Evolutionary conservation across 2,329 filamentous ascomycete genomes (phyloP), one percentile per base, ranked within the genome.

Genomic region (Hymenoscyphus repandus): DNA sequence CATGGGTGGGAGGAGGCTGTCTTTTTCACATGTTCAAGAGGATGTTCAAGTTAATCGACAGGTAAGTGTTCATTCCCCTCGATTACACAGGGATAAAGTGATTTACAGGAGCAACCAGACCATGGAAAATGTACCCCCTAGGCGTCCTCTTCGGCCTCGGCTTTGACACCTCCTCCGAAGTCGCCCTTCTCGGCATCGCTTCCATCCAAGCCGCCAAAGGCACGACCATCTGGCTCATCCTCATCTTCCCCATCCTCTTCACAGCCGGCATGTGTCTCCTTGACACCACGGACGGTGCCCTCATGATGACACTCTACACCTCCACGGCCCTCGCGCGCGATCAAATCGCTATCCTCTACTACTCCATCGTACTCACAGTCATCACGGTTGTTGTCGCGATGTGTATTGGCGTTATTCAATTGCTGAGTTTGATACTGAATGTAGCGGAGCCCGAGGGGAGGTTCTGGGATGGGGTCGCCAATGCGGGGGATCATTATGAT

Each of bases 261-360:
- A 96, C 92, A 85, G 89, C 87, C 1, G 93, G 90, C 52, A 97
- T 99, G 93, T 96, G 91, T 67, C 77, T 97, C 18, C 74, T 97
- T 5, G 93, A 97, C 69, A 96, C 91, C 0, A 86, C 85, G 0
- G 93, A 97, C 62, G 92, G 92, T 20, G 92, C 92, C 1, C 76
- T 27, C 22, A 27, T 97, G 91, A 91, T 96, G 81, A 85, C 86
- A 0, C 75, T 97, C 1, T 97, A 99, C 69, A 90, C 91, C 0
- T 87, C 85, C 36, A 88, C 81, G 11, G 72, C 86, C 30, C 84
- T 95, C 42, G 83, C 88, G 0, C 76, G 86, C 51, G 91, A 97
- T 63, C 79, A 79, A 1, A 82, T 97, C n/a, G 90, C 91, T 0
- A 91, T 96, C 42, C 72, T 96, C 1, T 97, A 97, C 71, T 97